Conservation (phyloP, 2,329 filamentous ascomycete genomes). For the Sclerotinia spermophila region DNA sequence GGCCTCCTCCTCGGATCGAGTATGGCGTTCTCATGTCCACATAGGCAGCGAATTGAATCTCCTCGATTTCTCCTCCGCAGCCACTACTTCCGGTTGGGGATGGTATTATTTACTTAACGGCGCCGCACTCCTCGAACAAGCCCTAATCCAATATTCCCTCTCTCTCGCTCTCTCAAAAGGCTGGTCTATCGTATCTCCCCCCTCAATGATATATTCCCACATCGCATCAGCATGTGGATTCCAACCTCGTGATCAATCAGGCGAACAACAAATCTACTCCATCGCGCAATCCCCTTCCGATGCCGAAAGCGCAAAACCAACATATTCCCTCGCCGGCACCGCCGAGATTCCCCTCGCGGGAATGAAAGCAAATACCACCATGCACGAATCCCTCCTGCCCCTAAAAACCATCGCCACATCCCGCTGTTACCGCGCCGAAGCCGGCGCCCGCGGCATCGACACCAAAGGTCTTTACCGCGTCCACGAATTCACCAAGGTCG, state of each 20-base stretch:
- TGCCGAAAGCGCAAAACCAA: slow-evolving; percentile 55
- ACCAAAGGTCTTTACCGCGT: slow-evolving; percentile 95
- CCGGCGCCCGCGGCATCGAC: slow-evolving; percentile 81
- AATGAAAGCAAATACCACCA: slow-evolving; percentile 72
- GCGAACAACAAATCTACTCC: slow-evolving; percentile 87
- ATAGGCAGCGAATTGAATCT: slow-evolving; percentile 83
- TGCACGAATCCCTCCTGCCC: slow-evolving; percentile 66
- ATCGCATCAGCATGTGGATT: slow-evolving; percentile 91
- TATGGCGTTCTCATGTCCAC: slow-evolving; percentile 74
- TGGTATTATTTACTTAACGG: slow-evolving; percentile 97
- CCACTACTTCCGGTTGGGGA: slow-evolving; percentile 86
- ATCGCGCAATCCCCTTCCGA: slow-evolving; percentile 66
- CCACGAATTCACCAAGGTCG: slow-evolving; percentile 98
- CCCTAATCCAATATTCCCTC: slow-evolving; percentile 82
- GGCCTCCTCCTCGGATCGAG: slow-evolving; percentile 36
- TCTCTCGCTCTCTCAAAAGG: slow-evolving; percentile 66
- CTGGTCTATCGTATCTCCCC: slow-evolving; percentile 79
- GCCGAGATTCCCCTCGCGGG: slow-evolving; percentile 93
- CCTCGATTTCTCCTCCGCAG: slow-evolving; percentile 82
- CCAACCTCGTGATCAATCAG: slow-evolving; percentile 84
- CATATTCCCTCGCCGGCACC: slow-evolving; percentile 77
- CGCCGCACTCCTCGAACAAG: slow-evolving; percentile 90
- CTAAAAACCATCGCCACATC: slow-evolving; percentile 78
- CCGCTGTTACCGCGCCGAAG: slow-evolving; percentile 93
- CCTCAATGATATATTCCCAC: slow-evolving; percentile 87